These are phyloP conservation scores for Saccharomycopsis amapae DNA, from an alignment of 805 yeast species.

Conservation along the genomic window DNA sequence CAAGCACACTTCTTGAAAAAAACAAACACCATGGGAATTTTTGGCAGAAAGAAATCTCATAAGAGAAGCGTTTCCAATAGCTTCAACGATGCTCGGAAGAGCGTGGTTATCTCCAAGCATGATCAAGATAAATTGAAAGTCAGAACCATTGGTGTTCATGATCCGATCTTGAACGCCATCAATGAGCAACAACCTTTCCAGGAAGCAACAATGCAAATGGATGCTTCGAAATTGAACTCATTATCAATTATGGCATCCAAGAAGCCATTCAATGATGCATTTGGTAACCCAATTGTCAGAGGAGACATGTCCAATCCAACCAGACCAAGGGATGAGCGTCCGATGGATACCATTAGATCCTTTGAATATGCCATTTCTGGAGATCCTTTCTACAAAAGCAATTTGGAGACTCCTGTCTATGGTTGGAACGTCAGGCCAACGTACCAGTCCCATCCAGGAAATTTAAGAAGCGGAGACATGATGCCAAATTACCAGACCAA, in stretches of 20 bases:
- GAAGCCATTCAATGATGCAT: slow-evolving; percentile 64
- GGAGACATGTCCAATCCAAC: slow-evolving; percentile 94
- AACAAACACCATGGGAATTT: slow-evolving; percentile 8
- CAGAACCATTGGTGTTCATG: slow-evolving; percentile 45
- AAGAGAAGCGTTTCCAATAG: slow-evolving; percentile 1
- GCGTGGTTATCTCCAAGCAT: slow-evolving; percentile 39
- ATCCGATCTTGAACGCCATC: slow-evolving; percentile 87
- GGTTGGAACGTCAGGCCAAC: slow-evolving; percentile 83
- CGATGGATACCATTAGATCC: slow-evolving; percentile 88
- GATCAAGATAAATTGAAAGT: slow-evolving; percentile 52
- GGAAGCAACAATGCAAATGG: slow-evolving; percentile 35
- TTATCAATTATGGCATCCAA: slow-evolving; percentile 34
- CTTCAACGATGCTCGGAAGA: slow-evolving; percentile 13
- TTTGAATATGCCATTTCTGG: slow-evolving; percentile 94
- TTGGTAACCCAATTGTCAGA: slow-evolving; percentile 71
- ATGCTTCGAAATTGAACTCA: slow-evolving; percentile 1
- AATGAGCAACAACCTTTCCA: slow-evolving; percentile 96
- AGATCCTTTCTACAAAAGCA: slow-evolving; percentile 69
- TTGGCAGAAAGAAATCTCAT: slow-evolving; percentile 14
- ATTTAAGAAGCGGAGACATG: slow-evolving; percentile 24
- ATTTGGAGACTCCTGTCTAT: slow-evolving; percentile 66
- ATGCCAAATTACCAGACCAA: slow-evolving; percentile 28
- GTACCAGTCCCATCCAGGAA: slow-evolving; percentile 43
- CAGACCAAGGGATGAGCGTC: slow-evolving; percentile 89
- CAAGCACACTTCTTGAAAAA: not conserved